Conservation (phyloP, 192 early-diverging fungal genomes). For the Martensiomyces pterosporus region DNA sequence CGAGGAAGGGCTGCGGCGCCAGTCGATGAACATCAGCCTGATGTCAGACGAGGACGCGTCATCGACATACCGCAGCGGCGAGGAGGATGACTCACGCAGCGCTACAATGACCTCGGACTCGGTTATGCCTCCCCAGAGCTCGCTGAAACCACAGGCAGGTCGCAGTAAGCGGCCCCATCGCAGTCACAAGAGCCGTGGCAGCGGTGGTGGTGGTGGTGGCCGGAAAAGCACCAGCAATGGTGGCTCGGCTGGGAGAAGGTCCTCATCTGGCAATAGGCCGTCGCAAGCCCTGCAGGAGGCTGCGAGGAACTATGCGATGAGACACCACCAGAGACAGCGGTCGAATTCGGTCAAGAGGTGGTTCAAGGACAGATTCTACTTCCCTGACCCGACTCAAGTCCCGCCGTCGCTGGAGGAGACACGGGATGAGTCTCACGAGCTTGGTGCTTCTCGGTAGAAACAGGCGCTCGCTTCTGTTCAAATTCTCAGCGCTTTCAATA, state of each 20-base stretch:
- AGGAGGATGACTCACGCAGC: slow-evolving; percentile 30
- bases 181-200: slow-evolving; percentile 21
- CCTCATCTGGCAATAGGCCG: slow-evolving; percentile 6
- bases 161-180: no score
- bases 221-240: no score
- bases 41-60: slow-evolving; percentile 18
- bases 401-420: slow-evolving; percentile 25
- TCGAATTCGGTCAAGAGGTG: slow-evolving; percentile 37
- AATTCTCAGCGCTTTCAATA: no score
- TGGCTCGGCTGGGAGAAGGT: no score
- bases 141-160: slow-evolving; percentile 8
- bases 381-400: slow-evolving; percentile 43
- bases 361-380: slow-evolving; percentile 49
- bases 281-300: slow-evolving; percentile 30
- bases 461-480: not conserved
- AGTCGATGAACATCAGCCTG: slow-evolving; percentile 20
- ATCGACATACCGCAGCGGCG: slow-evolving; percentile 23
- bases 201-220: no score
- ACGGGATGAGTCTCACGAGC: slow-evolving; percentile 25
- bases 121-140: slow-evolving; percentile 5
- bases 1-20: slow-evolving; percentile 42
- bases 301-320: slow-evolving; percentile 36
- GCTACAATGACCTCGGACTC: slow-evolving; percentile 31
- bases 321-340: slow-evolving; percentile 41
- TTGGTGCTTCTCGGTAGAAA: slow-evolving; percentile 6